Evolutionary conservation across 1,284 basidiomycete genomes (phyloP), one percentile per base, ranked within the genome.

Genomic region (Anthracocystis setariae): DNA sequence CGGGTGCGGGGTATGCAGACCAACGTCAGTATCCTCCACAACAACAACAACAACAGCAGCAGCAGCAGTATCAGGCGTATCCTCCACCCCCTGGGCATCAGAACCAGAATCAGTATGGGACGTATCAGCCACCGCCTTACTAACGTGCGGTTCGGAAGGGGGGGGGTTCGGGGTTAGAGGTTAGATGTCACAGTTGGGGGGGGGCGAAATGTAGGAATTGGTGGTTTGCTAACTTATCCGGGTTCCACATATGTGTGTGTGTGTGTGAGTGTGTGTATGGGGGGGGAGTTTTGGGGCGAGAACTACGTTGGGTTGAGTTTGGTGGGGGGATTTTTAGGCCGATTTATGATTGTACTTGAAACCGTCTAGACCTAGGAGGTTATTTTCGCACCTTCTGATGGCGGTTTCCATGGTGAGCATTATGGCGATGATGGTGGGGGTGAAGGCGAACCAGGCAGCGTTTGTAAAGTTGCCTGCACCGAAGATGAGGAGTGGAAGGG

Each of bases 291-390:
- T n/a, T n/a, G n/a, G n/a, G n/a, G n/a, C n/a, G n/a, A n/a, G n/a
- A n/a, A n/a, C n/a, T n/a, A 39, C 13, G 38, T 8, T 39, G 18
- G 8, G 17, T 33, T 8, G 32, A 33, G 32, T 8, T 8, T 33
- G 32, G 15, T 33, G 8, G 32, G 21, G 18, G 21, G 21, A 3
- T 25, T 29, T 25, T 38, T 48, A 82, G 1, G 80, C 81, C 20
- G 77, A 74, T 49, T 81, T 81, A 58, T 81, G 80, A 48, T 72
- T 61, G 63, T 82, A 82, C 64, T 76, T 76, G 24, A 81, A 43
- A 8, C 72, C 74, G 27, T 66, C 60, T 17, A 82, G 57, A 7
- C 80, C 78, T 33, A 75, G 21, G 38, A 77, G 39, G 5, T 78
- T 64, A 18, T 65, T 73, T 43, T 82, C 78, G 9, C 62, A 62